Evolutionary conservation across 176 grass and related monocot genomes (phyloP).

Genomic region (Ensete glaucum): DNA sequence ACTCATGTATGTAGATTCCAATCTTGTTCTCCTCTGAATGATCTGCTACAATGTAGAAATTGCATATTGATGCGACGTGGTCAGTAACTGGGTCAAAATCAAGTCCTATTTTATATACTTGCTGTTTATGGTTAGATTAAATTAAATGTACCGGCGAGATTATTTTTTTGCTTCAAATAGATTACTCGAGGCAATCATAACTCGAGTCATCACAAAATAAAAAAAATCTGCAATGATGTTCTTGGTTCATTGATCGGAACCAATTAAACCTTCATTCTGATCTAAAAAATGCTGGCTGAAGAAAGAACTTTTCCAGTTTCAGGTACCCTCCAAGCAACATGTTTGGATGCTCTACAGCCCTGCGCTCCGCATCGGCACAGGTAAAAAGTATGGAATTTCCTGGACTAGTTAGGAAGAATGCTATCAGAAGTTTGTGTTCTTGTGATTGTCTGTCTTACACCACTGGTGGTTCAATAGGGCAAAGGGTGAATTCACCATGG

Average conservation of each 20-base stretch:
- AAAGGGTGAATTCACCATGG: constrained; percentile 99
- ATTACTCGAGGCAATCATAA: no score
- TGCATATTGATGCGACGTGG: no score
- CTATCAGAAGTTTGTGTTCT: constrained; percentile 8
- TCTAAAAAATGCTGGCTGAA: not conserved
- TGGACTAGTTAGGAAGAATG: not conserved
- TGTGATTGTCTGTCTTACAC: constrained; percentile 3
- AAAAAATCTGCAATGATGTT: no score
- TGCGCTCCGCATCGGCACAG: constrained; percentile 80
- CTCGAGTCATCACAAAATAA: no score
- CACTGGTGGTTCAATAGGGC: constrained; percentile 36
- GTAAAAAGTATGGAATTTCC: constrained; percentile 12
- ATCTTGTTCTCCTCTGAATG: not conserved
- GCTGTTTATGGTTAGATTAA: no score
- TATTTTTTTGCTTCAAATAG: no score
- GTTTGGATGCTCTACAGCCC: constrained; percentile 84
- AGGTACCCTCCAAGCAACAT: constrained; percentile 94
- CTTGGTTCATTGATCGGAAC: no score
- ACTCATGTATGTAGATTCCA: constrained; percentile 53
- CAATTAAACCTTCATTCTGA: no score
- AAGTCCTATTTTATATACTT: no score
- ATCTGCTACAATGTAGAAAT: no score
- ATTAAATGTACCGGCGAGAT: no score
- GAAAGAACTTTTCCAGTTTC: constrained; percentile 12
- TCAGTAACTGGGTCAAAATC: no score